Evolutionary conservation across 257 asterid species (phyloP).

Genomic region (Jasminum sambac): DNA sequence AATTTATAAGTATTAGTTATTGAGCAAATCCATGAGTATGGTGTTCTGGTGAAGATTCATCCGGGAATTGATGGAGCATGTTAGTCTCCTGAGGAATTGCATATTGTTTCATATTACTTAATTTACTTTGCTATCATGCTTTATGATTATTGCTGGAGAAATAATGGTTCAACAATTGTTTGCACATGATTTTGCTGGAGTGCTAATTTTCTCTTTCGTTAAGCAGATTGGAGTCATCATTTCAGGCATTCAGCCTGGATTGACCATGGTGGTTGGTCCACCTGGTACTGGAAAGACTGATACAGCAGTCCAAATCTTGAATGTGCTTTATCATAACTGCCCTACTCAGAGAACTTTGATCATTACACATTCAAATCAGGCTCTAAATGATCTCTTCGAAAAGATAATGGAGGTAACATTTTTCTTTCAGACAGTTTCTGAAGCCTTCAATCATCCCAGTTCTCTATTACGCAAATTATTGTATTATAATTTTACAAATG

Average conservation of each 20-base stretch:
- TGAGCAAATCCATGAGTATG: not conserved
- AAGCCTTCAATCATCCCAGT: too few relatives aligned
- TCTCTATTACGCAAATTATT: not conserved
- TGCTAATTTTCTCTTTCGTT: conserved; percentile 16
- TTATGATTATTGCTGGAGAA: not conserved
- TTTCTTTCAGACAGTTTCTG: not conserved
- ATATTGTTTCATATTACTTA: conserved; percentile 13
- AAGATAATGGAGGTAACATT: conserved; percentile 91
- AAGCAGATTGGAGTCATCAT: conserved; percentile 83
- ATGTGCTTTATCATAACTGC: conserved; percentile 96
- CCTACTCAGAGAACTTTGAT: conserved; percentile 99
- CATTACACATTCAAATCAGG: conserved; percentile 98
- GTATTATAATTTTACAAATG: not conserved
- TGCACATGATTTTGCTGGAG: not conserved
- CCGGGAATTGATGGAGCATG: not conserved
- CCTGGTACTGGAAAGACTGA: conserved; percentile 99
- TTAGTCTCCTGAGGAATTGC: conserved; percentile 6
- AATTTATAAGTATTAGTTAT: not conserved
- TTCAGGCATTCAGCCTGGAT: conserved; percentile 96
- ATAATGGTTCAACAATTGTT: not conserved
- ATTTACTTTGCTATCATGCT: conserved; percentile 1
- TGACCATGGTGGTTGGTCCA: conserved; percentile 99
- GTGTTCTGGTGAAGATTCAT: not conserved
- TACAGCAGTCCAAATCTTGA: conserved; percentile 94
- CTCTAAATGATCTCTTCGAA: conserved; percentile 94